A percentile compares a stretch with the other conserved stretches of the same genome.
phyloP scores from a whole-genome alignment of 2,329 filamentous ascomycete genomes.

The Akanthomyces muscarius region DNA sequence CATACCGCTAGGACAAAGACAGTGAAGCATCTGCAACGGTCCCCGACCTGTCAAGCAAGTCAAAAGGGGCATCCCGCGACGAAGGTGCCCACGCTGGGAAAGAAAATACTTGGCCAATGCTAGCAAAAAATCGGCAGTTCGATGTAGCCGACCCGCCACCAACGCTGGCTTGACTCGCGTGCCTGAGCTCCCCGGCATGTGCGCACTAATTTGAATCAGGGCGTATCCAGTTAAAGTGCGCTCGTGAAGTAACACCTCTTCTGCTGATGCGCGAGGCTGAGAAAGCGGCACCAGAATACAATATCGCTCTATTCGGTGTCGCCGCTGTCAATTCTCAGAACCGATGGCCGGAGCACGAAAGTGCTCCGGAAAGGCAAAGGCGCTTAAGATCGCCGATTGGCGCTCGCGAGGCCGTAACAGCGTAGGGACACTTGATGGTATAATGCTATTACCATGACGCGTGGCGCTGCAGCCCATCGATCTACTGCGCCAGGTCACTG shows the following conservation, averaged over 20 bases:
- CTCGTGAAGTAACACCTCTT: neutral
- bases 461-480: no score
- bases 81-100: neutral
- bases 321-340: neutral
- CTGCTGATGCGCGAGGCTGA: neutral
- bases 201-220: neutral
- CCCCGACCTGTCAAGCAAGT: neutral
- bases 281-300: neutral
- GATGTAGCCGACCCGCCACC: neutral
- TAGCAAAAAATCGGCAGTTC: slow-evolving; percentile 3
- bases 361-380: neutral
- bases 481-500: no score
- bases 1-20: neutral
- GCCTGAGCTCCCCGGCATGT: neutral
- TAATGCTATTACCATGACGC: neutral
- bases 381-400: neutral
- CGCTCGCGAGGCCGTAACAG: no score
- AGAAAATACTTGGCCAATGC: neutral
- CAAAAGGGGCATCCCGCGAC: neutral
- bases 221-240: neutral
- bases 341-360: neutral
- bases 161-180: neutral
- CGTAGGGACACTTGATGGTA: neutral
- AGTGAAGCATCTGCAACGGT: slow-evolving; percentile 2
- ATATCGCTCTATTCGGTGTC: neutral